Evolutionary conservation across 23 red algal species (phyloP), one percentile per base, ranked within the genome.

Genomic region (Chondrus crispus): DNA sequence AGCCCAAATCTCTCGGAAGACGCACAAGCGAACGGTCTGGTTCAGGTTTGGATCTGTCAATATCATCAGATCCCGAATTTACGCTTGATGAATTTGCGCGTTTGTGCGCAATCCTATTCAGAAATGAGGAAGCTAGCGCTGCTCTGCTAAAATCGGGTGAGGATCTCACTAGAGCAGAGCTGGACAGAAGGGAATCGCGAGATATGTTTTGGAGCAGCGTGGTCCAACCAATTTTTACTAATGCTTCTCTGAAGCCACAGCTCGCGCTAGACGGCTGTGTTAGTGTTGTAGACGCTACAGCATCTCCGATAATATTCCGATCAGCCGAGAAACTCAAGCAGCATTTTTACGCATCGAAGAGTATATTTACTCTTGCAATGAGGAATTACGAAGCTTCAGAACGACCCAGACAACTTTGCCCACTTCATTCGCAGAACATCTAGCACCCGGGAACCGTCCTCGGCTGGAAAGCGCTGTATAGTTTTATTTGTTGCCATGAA

Each of bases 341-440:
- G 5, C 81, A 69, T 44, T 85, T 85, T 41, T 85, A 68, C 39
- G 20, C 5, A 4, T 24, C 39, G 36, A 37, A 44, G 53, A 29
- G 81, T 44, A 14, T 6, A 39, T 68, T 66, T 28, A 85, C 57
- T 6, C 22, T 37, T 8, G 38, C 46, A 18, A 68, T 68, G 7
- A 41, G 62, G 11, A 63, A 44, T 18, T 85, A 58, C 55, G 63
- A 30, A 36, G 52, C 41, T 4, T 85, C 81, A 46, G 19, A 85
- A 85, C 39, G 81, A 85, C 41, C 81, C 57, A 22, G 24, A 38
- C 38, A n/a, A n/a, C n/a, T n/a, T n/a, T n/a, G n/a, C n/a, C n/a
- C n/a, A n/a, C n/a, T n/a, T n/a, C n/a, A n/a, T n/a, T n/a, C n/a
- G n/a, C n/a, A n/a, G n/a, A n/a, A n/a, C n/a, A n/a, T n/a, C n/a